Evolutionary conservation across 129 eudicot species (phyloP).

Genomic region (Pulicaria dysenterica): DNA sequence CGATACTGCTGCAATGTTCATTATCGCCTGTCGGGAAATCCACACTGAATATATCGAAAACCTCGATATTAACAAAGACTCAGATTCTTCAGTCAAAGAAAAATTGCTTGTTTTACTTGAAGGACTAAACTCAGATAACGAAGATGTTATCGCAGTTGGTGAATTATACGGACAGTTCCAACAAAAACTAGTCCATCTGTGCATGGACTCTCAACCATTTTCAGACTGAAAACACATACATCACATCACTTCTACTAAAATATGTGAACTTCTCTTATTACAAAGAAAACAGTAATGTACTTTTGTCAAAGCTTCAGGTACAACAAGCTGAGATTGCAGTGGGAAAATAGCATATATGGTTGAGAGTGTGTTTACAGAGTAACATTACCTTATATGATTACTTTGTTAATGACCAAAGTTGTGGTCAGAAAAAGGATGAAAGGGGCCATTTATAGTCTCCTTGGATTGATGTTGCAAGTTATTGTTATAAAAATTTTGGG

Average conservation of each 20-base stretch:
- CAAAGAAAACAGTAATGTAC: background rate
- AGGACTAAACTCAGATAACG: constrained; percentile 65
- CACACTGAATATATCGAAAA: constrained; percentile 54
- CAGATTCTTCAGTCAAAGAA: constrained; percentile 48
- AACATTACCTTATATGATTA: background rate
- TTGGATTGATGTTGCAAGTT: constrained; percentile 7
- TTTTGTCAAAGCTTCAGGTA: constrained; percentile 18
- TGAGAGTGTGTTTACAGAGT: background rate
- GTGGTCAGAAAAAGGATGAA: constrained; percentile 11
- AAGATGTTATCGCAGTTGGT: constrained; percentile 80
- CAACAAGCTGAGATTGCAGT: constrained; percentile 18
- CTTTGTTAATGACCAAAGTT: constrained; percentile 6
- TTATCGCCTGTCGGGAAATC: constrained; percentile 79
- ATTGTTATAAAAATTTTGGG: background rate
- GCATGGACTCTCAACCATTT: constrained; percentile 91
- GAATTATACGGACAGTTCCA: constrained; percentile 90
- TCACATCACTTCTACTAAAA: background rate
- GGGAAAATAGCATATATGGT: background rate
- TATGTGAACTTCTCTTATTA: background rate
- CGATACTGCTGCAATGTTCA: constrained; percentile 96
- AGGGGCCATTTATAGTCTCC: background rate
- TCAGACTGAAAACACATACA: constrained; percentile 36
- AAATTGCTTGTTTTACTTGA: constrained; percentile 59
- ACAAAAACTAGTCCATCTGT: constrained; percentile 81
- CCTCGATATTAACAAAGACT: constrained; percentile 39